phyloP scores from a whole-genome alignment of 345 rosid species.

The Aurinia saxatilis region DNA sequence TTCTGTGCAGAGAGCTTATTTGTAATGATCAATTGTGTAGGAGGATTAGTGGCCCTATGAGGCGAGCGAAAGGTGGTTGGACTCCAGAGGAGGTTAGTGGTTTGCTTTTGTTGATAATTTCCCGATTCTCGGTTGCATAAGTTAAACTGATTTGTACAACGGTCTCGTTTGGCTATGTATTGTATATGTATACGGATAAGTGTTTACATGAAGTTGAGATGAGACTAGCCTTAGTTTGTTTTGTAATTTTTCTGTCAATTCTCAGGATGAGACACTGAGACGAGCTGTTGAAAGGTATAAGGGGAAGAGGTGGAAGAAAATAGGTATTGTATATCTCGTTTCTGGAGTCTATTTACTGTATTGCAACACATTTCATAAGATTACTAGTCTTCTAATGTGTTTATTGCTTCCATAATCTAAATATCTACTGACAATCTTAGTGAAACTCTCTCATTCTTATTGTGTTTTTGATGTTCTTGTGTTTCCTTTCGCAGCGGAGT shows the following conservation, averaged over 20 bases:
- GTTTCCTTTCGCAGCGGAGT: slow-evolving; percentile 54
- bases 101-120: background rate
- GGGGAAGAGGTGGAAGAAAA: slow-evolving; percentile 91
- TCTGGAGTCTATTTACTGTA: background rate
- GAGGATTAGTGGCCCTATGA: slow-evolving; percentile 91
- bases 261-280: slow-evolving; percentile 81
- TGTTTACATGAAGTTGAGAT: background rate
- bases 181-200: too few species aligned
- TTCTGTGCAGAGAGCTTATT: background rate
- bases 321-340: slow-evolving; percentile 47
- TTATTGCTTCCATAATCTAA: background rate
- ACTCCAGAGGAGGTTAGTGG: slow-evolving; percentile 73
- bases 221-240: background rate
- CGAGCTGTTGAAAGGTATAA: slow-evolving; percentile 62
- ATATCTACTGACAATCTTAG: background rate
- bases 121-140: background rate
- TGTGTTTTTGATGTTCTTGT: background rate
- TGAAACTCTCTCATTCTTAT: background rate
- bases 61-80: slow-evolving; percentile 99
- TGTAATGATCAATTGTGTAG: slow-evolving; percentile 34
- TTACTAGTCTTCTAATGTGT: too few species aligned
- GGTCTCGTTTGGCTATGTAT: background rate
- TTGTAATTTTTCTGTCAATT: background rate
- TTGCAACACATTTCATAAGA: too few species aligned
- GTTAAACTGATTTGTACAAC: background rate